These are phyloP conservation scores for Microcera coccophila DNA, from an alignment of 2,329 filamentous ascomycete genomes.

Conservation along the genomic window DNA sequence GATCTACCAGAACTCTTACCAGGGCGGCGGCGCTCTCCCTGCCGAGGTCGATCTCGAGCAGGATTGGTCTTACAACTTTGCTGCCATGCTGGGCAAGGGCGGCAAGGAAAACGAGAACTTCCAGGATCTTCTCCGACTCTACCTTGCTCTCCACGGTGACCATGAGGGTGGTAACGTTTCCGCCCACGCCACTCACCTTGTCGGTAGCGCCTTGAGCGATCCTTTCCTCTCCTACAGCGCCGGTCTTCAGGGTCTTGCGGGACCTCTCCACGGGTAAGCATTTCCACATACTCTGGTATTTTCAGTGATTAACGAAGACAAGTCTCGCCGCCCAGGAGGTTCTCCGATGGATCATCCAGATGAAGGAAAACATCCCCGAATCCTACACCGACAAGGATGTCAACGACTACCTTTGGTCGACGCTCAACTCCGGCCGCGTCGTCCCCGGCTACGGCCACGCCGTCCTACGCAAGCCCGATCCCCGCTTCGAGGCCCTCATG, in stretches of 20 bases:
- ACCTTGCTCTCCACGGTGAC: constrained; percentile 94
- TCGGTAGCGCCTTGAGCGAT: constrained; percentile 90
- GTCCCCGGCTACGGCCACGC: constrained; percentile 95
- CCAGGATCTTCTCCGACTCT: constrained; percentile 89
- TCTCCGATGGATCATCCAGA: constrained; percentile 91
- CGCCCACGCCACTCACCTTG: constrained; percentile 89
- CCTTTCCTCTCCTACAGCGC: constrained; percentile 95
- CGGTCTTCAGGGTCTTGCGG: constrained; percentile 89
- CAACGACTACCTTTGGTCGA: constrained; percentile 85
- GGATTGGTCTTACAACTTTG: constrained; percentile 99
- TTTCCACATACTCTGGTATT: rapidly evolving
- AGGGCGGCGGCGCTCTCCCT: constrained; percentile 68
- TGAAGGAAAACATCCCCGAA: constrained; percentile 82
- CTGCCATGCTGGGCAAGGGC: constrained; percentile 87
- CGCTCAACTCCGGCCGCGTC: constrained; percentile 88
- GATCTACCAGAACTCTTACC: constrained; percentile 91
- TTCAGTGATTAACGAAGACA: constrained; percentile 1
- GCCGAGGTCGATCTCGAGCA: constrained; percentile 75
- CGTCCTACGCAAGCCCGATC: constrained; percentile 93
- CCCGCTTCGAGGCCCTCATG: constrained; percentile 94
- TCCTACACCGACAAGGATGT: constrained; percentile 78
- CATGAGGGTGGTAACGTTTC: constrained; percentile 98
- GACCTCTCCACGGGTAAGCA: constrained; percentile 62
- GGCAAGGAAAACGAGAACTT: constrained; percentile 87
- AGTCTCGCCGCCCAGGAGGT: constrained; percentile 94